Percentiles rank a stretch among this genome's conserved stretches.
These are phyloP conservation scores for Sporobolomyces roseus DNA, from an alignment of 768 basidiomycete genomes.

Conservation along the genomic window DNA sequence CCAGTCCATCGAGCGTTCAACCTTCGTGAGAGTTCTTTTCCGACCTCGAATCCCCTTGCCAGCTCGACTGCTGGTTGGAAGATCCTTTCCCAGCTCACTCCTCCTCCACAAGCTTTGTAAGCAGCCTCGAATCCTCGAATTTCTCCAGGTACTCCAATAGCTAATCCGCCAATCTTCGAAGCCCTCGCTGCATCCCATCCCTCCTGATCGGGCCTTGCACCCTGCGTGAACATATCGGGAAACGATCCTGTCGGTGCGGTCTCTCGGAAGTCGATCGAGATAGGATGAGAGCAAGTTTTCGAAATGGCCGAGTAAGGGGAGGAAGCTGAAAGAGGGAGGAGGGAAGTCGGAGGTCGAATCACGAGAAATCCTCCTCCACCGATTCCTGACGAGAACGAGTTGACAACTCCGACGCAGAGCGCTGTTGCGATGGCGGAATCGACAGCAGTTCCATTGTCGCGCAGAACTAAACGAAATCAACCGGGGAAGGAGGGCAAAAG, in stretches of 20 bases:
- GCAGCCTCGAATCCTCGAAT: slow-evolving; percentile 79
- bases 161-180: slow-evolving; percentile 69
- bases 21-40: slow-evolving; percentile 67
- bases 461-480: slow-evolving; percentile 27
- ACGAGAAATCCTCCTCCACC: slow-evolving; percentile 71
- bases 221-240: slow-evolving; percentile 59
- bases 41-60: slow-evolving; percentile 58
- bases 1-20: slow-evolving; percentile 56
- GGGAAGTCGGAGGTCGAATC: slow-evolving; percentile 58
- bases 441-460: slow-evolving; percentile 80
- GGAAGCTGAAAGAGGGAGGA: slow-evolving; percentile 33
- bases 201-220: slow-evolving; percentile 32
- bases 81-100: slow-evolving; percentile 69
- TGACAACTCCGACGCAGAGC: slow-evolving; percentile 64
- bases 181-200: slow-evolving; percentile 49
- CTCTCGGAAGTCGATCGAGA: slow-evolving; percentile 77
- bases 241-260: slow-evolving; percentile 71
- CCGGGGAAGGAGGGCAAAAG: not conserved
- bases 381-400: slow-evolving; percentile 73
- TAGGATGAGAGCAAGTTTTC: slow-evolving; percentile 29
- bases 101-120: slow-evolving; percentile 71
- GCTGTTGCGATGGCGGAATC: slow-evolving; percentile 78
- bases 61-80: slow-evolving; percentile 70
- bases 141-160: slow-evolving; percentile 89
- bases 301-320: slow-evolving; percentile 15